A percentile compares a stretch with the other conserved stretches of the same genome.
These are phyloP conservation scores for Tagetes patula DNA, from an alignment of 129 eudicot species.

Conservation along the genomic window DNA sequence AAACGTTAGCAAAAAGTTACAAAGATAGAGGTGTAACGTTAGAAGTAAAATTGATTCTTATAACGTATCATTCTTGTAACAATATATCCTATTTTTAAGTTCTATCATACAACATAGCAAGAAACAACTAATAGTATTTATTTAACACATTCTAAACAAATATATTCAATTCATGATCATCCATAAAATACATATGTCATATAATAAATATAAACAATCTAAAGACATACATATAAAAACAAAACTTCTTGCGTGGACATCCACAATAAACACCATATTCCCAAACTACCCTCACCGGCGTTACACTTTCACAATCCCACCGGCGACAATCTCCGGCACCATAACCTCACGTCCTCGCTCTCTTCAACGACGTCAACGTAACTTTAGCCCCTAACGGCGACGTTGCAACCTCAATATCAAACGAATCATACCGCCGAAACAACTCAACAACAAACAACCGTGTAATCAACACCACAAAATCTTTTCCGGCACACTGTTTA, in stretches of 20 bases:
- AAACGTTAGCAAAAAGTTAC: no score
- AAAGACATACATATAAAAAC: neutral
- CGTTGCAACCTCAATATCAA: constrained; percentile 66
- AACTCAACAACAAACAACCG: constrained; percentile 71
- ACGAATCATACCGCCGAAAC: constrained; percentile 68
- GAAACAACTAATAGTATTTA: no score
- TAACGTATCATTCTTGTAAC: no score
- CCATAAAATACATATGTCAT: no score
- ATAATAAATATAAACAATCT: no score
- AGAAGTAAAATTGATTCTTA: no score
- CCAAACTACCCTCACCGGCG: constrained; percentile 21
- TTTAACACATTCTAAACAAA: no score
- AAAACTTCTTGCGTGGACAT: neutral
- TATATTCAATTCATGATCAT: no score
- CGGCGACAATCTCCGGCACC: neutral
- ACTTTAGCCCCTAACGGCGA: constrained; percentile 34
- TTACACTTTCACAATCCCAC: neutral
- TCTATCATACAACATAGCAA: no score
- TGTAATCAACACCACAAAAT: constrained; percentile 72
- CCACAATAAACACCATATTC: neutral
- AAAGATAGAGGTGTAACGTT: no score
- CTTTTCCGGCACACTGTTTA: constrained; percentile 95
- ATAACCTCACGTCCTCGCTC: constrained; percentile 48
- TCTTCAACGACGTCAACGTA: constrained; percentile 67
- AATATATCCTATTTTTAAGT: no score